Evolutionary conservation across 176 grass and related monocot species (phyloP), one percentile per base, ranked within the genome.

Genomic region (Carex parvula): DNA sequence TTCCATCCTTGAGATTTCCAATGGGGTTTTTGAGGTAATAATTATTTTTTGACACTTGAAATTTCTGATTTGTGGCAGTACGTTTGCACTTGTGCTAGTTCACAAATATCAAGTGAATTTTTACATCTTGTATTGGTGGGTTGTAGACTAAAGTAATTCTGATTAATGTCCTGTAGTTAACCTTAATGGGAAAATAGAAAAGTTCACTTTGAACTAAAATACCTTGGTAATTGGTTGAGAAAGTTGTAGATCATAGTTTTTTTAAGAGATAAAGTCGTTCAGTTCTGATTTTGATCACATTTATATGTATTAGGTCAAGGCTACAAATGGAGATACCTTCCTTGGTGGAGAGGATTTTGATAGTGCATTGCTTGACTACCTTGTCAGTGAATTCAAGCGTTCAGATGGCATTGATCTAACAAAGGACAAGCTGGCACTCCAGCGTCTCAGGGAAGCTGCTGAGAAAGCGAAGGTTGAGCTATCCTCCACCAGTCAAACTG

Each of bases 261-360:
- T 22, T 41, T 1, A 21, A n/a, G 6, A 56, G 13, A 29, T 15
- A 9, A 33, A 18, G 14, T 56, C 57, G 24, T 55, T 57, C 13
- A 24, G 57, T 63, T 22, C 50, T 70, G 87, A 33, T 89, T 88
- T 58, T 5, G 72, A 62, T 61, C 39, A 56, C 20, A 39, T 76
- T 10, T 63, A 61, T 26, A 24, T 21, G 89, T 22, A 79, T 86
- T 87, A 99, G 93, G 97, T 99, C 81, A 99, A 99, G 56, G 93
- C 97, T 52, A 99, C 97, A 55, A 99, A 99, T 52, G 97, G 97
- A 62, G 93, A 99, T 81, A 99, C 97, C 21, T 99, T 99, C 85
- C 93, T 99, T 94, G 97, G 97, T 55, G 97, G 97, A 69, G 97
- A 99, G 81, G 97, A 99, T 79, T 99, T 99, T 55, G 93, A 96